Conservation (phyloP, 225 moss, liverwort and hornwort genomes). For the Bryoerythrophyllum caledonicum region DNA sequence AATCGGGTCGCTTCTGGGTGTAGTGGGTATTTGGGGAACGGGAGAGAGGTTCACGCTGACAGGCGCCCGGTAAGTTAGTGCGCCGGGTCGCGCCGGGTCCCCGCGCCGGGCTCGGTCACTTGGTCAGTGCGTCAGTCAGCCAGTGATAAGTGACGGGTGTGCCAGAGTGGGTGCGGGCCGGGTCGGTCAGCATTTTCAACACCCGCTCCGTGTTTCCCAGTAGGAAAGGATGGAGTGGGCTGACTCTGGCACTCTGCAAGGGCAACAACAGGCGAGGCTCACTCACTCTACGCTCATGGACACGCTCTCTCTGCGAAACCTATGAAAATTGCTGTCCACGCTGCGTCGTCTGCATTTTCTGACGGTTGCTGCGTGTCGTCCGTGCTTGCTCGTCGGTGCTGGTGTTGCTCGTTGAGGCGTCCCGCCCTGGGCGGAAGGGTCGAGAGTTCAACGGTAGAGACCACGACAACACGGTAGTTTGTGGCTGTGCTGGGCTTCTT, state of each 20-base stretch:
- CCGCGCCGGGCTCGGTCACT: background rate
- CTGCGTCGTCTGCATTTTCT: background rate
- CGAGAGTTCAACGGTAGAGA: background rate
- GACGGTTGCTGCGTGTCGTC: background rate
- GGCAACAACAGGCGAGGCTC: background rate
- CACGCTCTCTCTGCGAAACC: background rate
- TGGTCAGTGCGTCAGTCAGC: too few species aligned
- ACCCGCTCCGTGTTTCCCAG: constrained; percentile 27
- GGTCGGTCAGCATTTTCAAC: constrained; percentile 28
- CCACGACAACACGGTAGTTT: background rate
- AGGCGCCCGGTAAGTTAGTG: background rate
- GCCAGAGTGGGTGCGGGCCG: background rate
- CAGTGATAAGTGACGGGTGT: too few species aligned
- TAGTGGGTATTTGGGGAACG: background rate
- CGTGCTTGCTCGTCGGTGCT: background rate
- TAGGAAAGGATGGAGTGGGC: constrained; percentile 12
- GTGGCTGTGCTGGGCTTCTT: background rate
- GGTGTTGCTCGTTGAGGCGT: background rate
- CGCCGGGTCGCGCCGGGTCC: background rate
- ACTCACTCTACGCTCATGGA: background rate
- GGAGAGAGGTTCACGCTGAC: background rate
- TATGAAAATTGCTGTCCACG: background rate
- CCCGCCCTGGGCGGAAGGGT: background rate
- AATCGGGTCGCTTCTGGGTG: too few species aligned
- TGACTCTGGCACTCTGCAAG: constrained; percentile 21